Conservation (phyloP, 2,329 filamentous ascomycete species). For the Hymenoscyphus albidus region DNA sequence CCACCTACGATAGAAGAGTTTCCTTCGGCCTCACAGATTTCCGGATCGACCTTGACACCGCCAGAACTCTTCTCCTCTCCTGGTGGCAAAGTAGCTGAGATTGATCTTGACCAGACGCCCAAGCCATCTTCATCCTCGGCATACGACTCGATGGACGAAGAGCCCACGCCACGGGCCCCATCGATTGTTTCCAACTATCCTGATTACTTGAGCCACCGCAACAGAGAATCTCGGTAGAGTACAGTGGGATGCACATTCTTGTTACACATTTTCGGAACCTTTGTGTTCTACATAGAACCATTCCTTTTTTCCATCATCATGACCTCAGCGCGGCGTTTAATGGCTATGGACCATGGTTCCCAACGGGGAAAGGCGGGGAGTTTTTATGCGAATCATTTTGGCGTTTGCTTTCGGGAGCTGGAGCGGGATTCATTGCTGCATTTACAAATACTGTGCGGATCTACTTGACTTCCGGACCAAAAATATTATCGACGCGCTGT, state of each 20-base stretch:
- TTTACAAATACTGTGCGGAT: slow-evolving; percentile 22
- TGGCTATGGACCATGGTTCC: slow-evolving; percentile 8
- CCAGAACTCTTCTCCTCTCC: slow-evolving; percentile 28
- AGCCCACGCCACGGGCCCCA: slow-evolving; percentile 30
- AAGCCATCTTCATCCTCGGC: slow-evolving; percentile 20
- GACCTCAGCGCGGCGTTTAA: slow-evolving; percentile 20
- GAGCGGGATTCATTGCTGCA: slow-evolving; percentile 24
- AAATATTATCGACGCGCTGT: slow-evolving; percentile 12
- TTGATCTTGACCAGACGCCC: slow-evolving; percentile 32
- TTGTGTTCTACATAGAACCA: slow-evolving; percentile 2
- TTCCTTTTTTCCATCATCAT: slow-evolving; percentile 17
- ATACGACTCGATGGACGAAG: slow-evolving; percentile 25
- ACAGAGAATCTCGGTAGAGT: slow-evolving; percentile 8
- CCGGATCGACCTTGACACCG: slow-evolving; percentile 28
- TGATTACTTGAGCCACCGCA: slow-evolving; percentile 17
- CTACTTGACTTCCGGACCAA: slow-evolving; percentile 9
- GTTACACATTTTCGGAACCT: neutral
- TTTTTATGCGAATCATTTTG: slow-evolving; percentile 13
- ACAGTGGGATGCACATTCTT: neutral
- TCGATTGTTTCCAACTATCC: slow-evolving; percentile 19
- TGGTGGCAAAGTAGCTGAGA: slow-evolving; percentile 20
- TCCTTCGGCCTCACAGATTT: slow-evolving; percentile 26
- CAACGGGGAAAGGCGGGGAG: slow-evolving; percentile 6
- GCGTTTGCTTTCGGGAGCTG: slow-evolving; percentile 15
- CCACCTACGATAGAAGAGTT: slow-evolving; percentile 32